Conservation (phyloP, 768 basidiomycete species). For the Epithele typhae region DNA sequence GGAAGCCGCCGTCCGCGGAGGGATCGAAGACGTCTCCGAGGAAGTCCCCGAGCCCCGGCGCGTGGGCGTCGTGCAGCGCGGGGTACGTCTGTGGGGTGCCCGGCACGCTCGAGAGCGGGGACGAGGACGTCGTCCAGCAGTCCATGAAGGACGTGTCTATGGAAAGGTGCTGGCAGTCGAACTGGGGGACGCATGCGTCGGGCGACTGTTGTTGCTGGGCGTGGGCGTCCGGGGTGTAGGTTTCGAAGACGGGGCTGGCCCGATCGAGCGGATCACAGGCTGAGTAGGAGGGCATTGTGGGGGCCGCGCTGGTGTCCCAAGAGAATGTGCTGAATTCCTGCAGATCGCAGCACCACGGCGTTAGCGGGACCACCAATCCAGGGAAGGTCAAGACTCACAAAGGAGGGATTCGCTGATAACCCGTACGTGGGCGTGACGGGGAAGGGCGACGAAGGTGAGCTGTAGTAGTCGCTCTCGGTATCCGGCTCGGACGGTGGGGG, state of each 20-base stretch:
- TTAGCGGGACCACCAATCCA: no score
- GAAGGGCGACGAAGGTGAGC: conserved; percentile 21
- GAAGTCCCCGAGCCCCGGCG: conserved; percentile 10
- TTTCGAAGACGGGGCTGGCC: conserved; percentile 10
- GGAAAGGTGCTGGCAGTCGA: conserved; percentile 11
- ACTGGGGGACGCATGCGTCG: conserved; percentile 7
- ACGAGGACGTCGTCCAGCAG: conserved; percentile 19
- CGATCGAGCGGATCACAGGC: conserved; percentile 19
- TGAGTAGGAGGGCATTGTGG: conserved; percentile 8
- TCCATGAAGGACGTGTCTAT: conserved; percentile 20
- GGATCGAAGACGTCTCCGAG: conserved; percentile 12
- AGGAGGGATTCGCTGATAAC: conserved; percentile 20
- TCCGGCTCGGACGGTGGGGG: conserved; percentile 11
- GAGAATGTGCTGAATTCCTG: conserved; percentile 27
- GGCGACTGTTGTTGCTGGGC: conserved; percentile 9
- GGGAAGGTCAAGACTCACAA: conserved; percentile 20
- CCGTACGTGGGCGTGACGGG: conserved; percentile 13
- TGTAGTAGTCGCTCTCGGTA: conserved; percentile 18
- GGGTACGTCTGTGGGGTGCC: conserved; percentile 20
- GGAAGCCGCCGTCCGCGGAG: conserved; percentile 17
- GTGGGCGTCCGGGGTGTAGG: no score
- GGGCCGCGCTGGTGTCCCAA: conserved; percentile 17
- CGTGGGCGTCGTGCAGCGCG: conserved; percentile 7
- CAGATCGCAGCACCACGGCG: background rate
- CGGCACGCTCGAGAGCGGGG: conserved; percentile 23